A percentile compares a stretch with the other conserved stretches of the same genome.
Evolutionary conservation across 2,329 filamentous ascomycete species (phyloP).

Genomic region (Paraphaeosphaeria sporulosa): DNA sequence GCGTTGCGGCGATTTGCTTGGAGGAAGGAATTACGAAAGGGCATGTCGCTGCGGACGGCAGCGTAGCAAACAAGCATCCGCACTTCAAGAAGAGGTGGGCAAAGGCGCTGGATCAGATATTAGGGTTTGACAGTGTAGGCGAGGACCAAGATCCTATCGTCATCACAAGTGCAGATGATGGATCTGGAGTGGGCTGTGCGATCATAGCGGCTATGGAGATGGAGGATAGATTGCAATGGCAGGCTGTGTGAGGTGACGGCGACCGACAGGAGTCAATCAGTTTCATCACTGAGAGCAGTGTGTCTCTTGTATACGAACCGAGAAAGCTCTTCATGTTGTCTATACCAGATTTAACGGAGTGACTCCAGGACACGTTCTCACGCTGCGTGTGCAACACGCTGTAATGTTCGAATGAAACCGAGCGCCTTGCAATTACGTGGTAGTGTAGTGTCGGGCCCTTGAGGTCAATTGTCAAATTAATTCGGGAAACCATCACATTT

Average conservation of each 20-base stretch:
- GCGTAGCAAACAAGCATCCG: conserved; percentile 52
- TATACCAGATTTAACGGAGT: no score
- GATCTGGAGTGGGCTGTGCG: conserved; percentile 51
- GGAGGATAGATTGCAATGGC: conserved; percentile 20
- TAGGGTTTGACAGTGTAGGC: conserved; percentile 42
- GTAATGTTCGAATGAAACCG: no score
- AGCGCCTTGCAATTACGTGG: no score
- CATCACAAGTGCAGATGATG: conserved; percentile 52
- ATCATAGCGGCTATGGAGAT: conserved; percentile 45
- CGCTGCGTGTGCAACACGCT: no score
- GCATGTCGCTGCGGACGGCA: conserved; percentile 50
- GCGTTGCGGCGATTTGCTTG: conserved; percentile 48
- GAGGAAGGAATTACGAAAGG: conserved; percentile 41
- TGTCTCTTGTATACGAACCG: no score
- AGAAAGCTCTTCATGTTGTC: no score
- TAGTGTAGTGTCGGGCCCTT: no score
- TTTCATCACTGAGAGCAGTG: no score
- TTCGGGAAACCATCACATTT: background rate
- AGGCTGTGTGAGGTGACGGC: background rate
- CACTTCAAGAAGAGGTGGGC: conserved; percentile 52
- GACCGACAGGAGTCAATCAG: no score
- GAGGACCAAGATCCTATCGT: conserved; percentile 43
- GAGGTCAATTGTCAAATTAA: no score
- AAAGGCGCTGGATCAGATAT: conserved; percentile 49
- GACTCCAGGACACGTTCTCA: no score